Base-by-base conservation (phyloP, 83 land plant species). In the Picea abies region DNA sequence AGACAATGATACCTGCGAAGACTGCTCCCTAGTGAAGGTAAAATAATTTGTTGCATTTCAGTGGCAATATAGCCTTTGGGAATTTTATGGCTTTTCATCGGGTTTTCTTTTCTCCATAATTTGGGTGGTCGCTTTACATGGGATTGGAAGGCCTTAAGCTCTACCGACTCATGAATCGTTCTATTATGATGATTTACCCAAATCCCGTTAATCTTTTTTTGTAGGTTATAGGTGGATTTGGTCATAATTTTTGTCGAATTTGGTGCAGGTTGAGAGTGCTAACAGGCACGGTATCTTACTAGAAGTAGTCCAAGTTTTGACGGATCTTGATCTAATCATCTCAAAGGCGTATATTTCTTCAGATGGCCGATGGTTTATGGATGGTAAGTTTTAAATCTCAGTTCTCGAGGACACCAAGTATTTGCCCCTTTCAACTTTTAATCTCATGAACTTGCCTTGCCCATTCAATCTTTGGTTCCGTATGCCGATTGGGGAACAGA, bases 1-100 rank as follows among this genome's bases (percentile, higher is more conserved):
- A 2, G 99, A 96, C 80, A 96, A 96, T 72, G 87, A 87, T 1
- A 25, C 91, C 4, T 83, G 78, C 64, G 85, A 84, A 17, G 87
- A 90, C 60, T 97, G 92, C 80, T 93, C 96, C 10, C 84, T 96
- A n/a, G 95, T 96, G 62, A 96, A 91, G 97, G 98, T 96, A 76
- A 49, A 76, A 56, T 37, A 23, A 4, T 16, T 26, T 81, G 63
- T 62, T 37, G 25, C 15, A 26, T 58, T 62, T 44, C 47, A 6
- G 47, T 15, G 67, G 66, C 29, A 37, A 4, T 60, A 56, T 56
- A 56, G 41, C 67, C 15, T 79, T 78, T 10, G 20, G 58, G 63
- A 52, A 15, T 56, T 78, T 56, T 56, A 16, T 4, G 63, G 16
- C 63, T 41, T 73, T 17, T 26, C n/a, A 9, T 26, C 7, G n/a